Evolutionary conservation across 345 rosid species (phyloP), one percentile per base, ranked within the genome.

Genomic region (Rubroshorea leprosula): DNA sequence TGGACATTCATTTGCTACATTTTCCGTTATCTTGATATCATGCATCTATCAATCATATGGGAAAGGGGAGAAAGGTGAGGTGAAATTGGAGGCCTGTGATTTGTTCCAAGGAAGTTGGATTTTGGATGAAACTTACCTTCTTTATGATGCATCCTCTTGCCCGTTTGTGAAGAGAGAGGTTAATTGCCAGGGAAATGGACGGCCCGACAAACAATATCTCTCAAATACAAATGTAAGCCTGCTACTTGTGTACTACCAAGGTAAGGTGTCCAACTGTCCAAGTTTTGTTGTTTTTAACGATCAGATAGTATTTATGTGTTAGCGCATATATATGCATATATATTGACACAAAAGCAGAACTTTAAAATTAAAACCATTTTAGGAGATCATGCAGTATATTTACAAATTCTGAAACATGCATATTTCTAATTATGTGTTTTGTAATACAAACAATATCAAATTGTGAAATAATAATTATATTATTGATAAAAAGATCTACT

Each of bases 201-300:
- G 84, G 19, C 77, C 73, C 0, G 90, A 80, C 51, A 57, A 24
- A 7, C 49, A 35, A 16, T 80, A 74, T 53, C 77, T n/a, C n/a
- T 77, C 58, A 69, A 66, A 2, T 76, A 76, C 60, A 66, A 52
- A 67, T 83, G 90, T 86, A 71, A 74, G 51, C 89, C 89, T 17
- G 44, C 49, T 5, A 23, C 47, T 60, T 82, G 88, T 47, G 27
- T 62, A 44, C 55, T 83, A 41, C 79, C 73, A 3, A 77, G 84
- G 88, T 82, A 60, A 58, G n/a, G n/a, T n/a, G n/a, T n/a, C n/a
- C n/a, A n/a, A n/a, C n/a, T n/a, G n/a, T n/a, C n/a, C n/a, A n/a
- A n/a, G n/a, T n/a, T n/a, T n/a, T n/a, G n/a, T n/a, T n/a, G n/a
- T n/a, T n/a, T n/a, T n/a, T n/a, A n/a, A n/a, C n/a, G n/a, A n/a